phyloP scores from a whole-genome alignment of 2,329 filamentous ascomycete species.

The Elsinoe australis region DNA sequence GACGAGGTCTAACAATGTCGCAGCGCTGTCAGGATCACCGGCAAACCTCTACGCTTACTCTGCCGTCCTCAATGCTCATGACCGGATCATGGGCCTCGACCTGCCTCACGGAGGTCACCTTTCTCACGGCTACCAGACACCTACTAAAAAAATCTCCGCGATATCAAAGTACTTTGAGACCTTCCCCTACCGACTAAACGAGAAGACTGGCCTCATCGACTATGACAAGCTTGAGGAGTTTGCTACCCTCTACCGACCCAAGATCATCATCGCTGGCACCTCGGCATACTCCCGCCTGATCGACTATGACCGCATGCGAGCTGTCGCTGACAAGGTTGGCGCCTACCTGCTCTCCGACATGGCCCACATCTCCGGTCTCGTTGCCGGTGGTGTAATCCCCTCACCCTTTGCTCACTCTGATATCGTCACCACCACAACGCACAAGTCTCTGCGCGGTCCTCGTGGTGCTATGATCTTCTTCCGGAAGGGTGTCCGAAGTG shows the following conservation, averaged over 20 bases:
- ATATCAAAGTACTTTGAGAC: slow-evolving; percentile 99
- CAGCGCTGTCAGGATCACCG: slow-evolving; percentile 62
- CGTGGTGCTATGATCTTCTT: slow-evolving; percentile 99
- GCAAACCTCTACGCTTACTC: slow-evolving; percentile 82
- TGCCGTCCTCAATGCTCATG: slow-evolving; percentile 83
- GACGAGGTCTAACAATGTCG: too few species aligned
- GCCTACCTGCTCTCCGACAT: slow-evolving; percentile 96
- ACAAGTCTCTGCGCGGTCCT: slow-evolving; percentile 96
- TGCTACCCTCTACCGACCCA: slow-evolving; percentile 85
- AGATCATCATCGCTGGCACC: slow-evolving; percentile 91
- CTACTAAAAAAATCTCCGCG: slow-evolving; percentile 74
- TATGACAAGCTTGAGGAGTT: slow-evolving; percentile 89
- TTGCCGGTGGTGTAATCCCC: slow-evolving; percentile 86
- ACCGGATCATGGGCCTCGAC: slow-evolving; percentile 93
- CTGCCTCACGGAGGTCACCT: slow-evolving; percentile 93
- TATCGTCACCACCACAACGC: slow-evolving; percentile 95
- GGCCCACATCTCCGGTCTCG: slow-evolving; percentile 95
- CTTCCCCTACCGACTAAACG: slow-evolving; percentile 86
- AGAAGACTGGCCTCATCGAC: slow-evolving; percentile 91
- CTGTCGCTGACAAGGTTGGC: slow-evolving; percentile 87
- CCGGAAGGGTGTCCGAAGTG: slow-evolving; percentile 88
- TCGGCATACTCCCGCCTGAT: slow-evolving; percentile 98
- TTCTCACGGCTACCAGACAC: slow-evolving; percentile 94
- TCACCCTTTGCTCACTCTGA: slow-evolving; percentile 89
- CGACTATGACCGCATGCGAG: slow-evolving; percentile 91